Conservation (phyloP, 83 land plant genomes). For the Diphasiastrum complanatum region DNA sequence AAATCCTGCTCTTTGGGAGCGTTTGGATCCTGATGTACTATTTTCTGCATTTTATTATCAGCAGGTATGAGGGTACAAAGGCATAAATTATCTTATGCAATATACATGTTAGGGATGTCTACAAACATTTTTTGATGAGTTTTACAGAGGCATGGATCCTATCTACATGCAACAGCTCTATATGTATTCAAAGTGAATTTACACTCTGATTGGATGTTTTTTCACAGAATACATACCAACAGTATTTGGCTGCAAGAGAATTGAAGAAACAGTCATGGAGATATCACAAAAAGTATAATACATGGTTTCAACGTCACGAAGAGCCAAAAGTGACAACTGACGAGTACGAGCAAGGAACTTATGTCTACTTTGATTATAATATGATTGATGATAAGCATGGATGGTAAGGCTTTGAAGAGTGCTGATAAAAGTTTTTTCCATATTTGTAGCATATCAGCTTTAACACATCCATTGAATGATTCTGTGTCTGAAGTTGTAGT, state of each 20-base stretch:
- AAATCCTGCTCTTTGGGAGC: constrained; percentile 84
- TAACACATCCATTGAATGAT: too few species aligned
- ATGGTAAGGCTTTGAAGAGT: constrained; percentile 46
- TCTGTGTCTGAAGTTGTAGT: too few species aligned
- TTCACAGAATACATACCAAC: constrained; percentile 89
- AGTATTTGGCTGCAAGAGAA: constrained; percentile 92
- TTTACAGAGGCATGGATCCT: too few species aligned
- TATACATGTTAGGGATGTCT: too few species aligned
- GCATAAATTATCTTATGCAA: not conserved
- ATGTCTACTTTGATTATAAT: constrained; percentile 95
- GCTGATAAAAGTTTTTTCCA: too few species aligned
- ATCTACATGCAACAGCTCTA: not conserved
- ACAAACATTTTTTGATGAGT: too few species aligned
- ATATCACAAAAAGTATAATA: constrained; percentile 85
- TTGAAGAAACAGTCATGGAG: constrained; percentile 95
- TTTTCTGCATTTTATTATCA: constrained; percentile 95
- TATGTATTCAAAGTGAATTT: not conserved
- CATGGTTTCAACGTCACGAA: constrained; percentile 99
- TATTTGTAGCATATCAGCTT: too few species aligned
- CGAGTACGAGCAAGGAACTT: constrained; percentile 92
- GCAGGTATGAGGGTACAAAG: constrained; percentile 41
- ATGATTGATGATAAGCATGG: constrained; percentile 49
- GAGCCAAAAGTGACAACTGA: constrained; percentile 94
- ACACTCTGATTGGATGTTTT: not conserved
- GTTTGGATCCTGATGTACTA: constrained; percentile 60